phyloP scores from a whole-genome alignment of 2,329 filamentous ascomycete genomes.

The Sarocladium brachiariae region DNA sequence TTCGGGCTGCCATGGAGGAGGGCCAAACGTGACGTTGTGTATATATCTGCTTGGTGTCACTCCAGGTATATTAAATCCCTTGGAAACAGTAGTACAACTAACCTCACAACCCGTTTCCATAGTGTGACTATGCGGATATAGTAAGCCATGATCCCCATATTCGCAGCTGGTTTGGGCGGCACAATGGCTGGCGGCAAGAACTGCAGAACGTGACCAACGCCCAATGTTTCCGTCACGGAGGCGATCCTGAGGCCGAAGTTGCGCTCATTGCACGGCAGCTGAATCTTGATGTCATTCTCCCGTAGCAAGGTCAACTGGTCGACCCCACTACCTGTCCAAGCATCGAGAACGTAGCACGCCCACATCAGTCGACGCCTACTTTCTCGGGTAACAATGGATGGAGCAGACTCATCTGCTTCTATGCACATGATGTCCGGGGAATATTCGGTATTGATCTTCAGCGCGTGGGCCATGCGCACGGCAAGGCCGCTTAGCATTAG shows the following conservation, averaged over 20 bases:
- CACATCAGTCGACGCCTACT: constrained; percentile 34
- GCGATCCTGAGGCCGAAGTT: constrained; percentile 35
- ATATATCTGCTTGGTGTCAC: constrained; percentile 26
- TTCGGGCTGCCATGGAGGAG: constrained; percentile 35
- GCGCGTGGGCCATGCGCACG: constrained; percentile 34
- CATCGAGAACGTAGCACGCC: constrained; percentile 35
- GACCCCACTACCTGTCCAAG: constrained; percentile 32
- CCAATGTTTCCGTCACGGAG: constrained; percentile 32
- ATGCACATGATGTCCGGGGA: constrained; percentile 31
- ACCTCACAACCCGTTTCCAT: constrained; percentile 31
- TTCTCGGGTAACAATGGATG: constrained; percentile 30
- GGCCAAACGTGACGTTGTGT: constrained; percentile 31
- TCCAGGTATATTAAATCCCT: constrained; percentile 15
- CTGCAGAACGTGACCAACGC: constrained; percentile 32
- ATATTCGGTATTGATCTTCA: constrained; percentile 31
- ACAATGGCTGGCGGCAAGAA: constrained; percentile 32
- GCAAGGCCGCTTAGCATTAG: constrained; percentile 34
- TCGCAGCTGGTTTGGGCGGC: constrained; percentile 30
- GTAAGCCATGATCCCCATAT: constrained; percentile 38
- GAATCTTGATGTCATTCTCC: constrained; percentile 34
- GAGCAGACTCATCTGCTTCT: constrained; percentile 21
- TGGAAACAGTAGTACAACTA: too few relatives aligned
- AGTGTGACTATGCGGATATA: constrained; percentile 34
- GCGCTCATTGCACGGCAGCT: constrained; percentile 32
- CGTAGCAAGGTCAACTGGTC: constrained; percentile 32